Evolutionary conservation across 208 protist species (phyloP).

Genomic region (Acanthamoeba polyphaga): DNA sequence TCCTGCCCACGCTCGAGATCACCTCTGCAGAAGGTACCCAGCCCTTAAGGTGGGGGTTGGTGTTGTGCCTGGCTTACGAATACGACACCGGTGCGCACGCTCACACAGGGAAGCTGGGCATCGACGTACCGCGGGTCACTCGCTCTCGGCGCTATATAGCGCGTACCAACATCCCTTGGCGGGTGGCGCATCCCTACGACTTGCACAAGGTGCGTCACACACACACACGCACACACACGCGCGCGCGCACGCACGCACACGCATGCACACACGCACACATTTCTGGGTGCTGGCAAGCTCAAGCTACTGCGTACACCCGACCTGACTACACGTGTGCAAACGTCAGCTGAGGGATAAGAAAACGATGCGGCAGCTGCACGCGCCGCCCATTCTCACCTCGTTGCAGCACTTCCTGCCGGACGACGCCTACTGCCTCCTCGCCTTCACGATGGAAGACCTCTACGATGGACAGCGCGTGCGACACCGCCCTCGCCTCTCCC

Average conservation of each 20-base stretch:
- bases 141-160: background rate
- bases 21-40: background rate
- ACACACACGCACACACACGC: background rate
- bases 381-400: background rate
- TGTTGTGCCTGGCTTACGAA: background rate
- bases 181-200: slow-evolving; percentile 51
- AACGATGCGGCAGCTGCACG: slow-evolving; percentile 27
- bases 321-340: background rate
- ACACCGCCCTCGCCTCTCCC: background rate
- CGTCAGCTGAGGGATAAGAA: slow-evolving; percentile 23
- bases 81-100: background rate
- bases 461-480: slow-evolving; percentile 50
- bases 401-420: slow-evolving; percentile 52
- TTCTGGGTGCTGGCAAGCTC: background rate
- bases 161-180: slow-evolving; percentile 37
- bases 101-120: slow-evolving; percentile 8
- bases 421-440: slow-evolving; percentile 51
- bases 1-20: slow-evolving; percentile 27
- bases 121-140: background rate
- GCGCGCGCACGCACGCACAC: background rate
- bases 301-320: background rate
- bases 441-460: slow-evolving; percentile 65
- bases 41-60: too few species aligned
- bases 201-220: slow-evolving; percentile 11
- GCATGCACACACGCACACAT: too few species aligned